A percentile compares a stretch with the other conserved stretches of the same genome.
These are phyloP conservation scores for Calendula officinalis DNA, from an alignment of 129 eudicot species.

Conservation along the genomic window DNA sequence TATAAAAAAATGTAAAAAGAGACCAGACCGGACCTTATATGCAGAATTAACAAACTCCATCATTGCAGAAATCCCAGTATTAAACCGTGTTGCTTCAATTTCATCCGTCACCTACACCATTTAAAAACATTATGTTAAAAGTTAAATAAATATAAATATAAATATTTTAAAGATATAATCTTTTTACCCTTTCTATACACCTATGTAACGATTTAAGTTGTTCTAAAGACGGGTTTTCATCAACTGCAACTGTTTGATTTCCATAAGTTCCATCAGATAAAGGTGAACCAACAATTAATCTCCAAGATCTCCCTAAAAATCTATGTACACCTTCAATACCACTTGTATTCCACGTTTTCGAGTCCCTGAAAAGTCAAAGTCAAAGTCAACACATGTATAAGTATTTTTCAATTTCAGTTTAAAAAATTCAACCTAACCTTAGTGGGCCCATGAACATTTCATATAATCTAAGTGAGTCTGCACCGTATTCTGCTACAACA, in stretches of 20 bases:
- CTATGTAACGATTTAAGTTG: constrained; percentile 83
- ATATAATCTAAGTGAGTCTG: constrained; percentile 91
- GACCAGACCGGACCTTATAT: constrained; percentile 54
- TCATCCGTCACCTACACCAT: constrained; percentile 75
- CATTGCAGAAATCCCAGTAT: constrained; percentile 98
- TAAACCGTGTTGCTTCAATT: constrained; percentile 89
- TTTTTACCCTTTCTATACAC: constrained; percentile 73
- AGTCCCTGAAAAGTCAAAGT: constrained; percentile 56
- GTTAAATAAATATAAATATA: neutral
- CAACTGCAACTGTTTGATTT: constrained; percentile 62
- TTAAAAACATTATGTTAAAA: constrained; percentile 17
- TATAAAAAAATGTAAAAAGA: neutral
- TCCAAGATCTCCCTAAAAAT: constrained; percentile 93
- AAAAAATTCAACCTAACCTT: constrained; percentile 41
- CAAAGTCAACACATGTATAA: constrained; percentile 11
- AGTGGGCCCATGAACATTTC: constrained; percentile 99
- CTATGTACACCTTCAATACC: constrained; percentile 98
- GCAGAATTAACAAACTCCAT: constrained; percentile 97
- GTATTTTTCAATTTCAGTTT: neutral
- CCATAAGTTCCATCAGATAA: constrained; percentile 63
- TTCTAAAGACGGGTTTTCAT: constrained; percentile 72
- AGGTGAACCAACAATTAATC: constrained; percentile 83
- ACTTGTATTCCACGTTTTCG: constrained; percentile 95
- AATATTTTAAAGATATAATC: no score
- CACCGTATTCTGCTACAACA: constrained; percentile 86